phyloP scores from a whole-genome alignment of 2,329 filamentous ascomycete species.

The Hirsutella minnesotensis region DNA sequence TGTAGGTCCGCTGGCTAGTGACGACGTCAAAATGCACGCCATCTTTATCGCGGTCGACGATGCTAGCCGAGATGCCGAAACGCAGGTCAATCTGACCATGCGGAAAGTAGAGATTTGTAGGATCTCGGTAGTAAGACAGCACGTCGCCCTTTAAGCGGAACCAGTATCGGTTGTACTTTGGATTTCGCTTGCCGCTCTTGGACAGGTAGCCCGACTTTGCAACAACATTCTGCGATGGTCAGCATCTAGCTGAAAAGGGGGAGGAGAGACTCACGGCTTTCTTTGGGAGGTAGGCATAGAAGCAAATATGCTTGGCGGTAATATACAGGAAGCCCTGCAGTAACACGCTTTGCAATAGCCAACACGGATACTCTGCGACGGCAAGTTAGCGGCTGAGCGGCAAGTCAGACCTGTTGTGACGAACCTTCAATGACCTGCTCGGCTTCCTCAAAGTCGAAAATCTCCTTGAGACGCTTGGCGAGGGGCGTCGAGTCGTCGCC shows the following conservation, averaged over 20 bases:
- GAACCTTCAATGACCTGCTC: constrained; percentile 75
- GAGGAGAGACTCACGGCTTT: constrained; percentile 53
- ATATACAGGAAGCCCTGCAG: constrained; percentile 95
- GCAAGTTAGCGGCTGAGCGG: background rate
- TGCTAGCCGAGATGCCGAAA: constrained; percentile 77
- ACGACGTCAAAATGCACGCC: constrained; percentile 66
- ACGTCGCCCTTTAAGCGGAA: constrained; percentile 88
- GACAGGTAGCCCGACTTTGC: constrained; percentile 80
- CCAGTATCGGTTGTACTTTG: constrained; percentile 83
- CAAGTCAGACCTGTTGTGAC: constrained; percentile 2
- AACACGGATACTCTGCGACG: constrained; percentile 73
- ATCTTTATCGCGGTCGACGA: constrained; percentile 69
- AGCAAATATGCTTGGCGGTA: constrained; percentile 85
- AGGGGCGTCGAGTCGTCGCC: constrained; percentile 43
- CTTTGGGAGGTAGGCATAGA: constrained; percentile 94
- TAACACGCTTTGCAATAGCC: constrained; percentile 81
- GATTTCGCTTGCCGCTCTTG: constrained; percentile 81
- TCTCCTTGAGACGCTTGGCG: constrained; percentile 63
- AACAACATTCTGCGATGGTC: constrained; percentile 46
- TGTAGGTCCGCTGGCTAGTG: constrained; percentile 72
- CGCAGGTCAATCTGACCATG: constrained; percentile 84
- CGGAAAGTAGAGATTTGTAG: constrained; percentile 81
- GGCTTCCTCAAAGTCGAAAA: constrained; percentile 69
- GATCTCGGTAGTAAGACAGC: constrained; percentile 75
- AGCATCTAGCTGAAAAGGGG: constrained; percentile 3